Base-by-base conservation (phyloP, 208 protist genomes). In the Trypanosoma mega region DNA sequence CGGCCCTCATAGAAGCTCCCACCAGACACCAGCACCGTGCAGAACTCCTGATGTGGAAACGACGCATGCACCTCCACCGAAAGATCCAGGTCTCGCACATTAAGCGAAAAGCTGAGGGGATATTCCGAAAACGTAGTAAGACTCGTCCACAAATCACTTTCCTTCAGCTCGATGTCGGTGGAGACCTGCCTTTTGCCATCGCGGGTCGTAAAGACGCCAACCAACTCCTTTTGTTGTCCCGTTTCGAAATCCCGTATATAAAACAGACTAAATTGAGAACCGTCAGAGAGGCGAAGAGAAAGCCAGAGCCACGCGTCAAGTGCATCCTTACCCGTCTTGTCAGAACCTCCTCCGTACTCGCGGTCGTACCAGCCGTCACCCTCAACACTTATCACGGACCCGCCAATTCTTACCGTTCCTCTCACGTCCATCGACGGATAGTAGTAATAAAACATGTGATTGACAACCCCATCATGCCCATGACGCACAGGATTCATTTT, bases 361-460 rank as follows among this genome's bases (percentile, higher is more conserved):
- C 80, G 60, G 36, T 82, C 76, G 49, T 82, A 83, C 73, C 80
- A 83, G 1, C 80, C 76, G 16, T 55, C 43, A 0, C 76, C 76
- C 3, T 45, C 53, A 26, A 87, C 80, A 16, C 74, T 41, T 27
- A 51, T 36, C 26, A 29, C 20, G 27, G 30, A 33, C 18, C 62
- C 76, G 14, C 66, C 39, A 48, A 83, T 45, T n/a, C 26, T 55
- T 11, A 83, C 44, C 18, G 44, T 54, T 24, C 80, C 80, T 18
- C 31, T 55, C 18, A 83, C 80, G 3, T 29, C 29, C 68, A 73
- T 77, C 27, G 53, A 53, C 21, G 76, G 76, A 52, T 74, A 82
- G 37, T 72, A 87, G 54, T 84, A 87, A 63, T 74, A 78, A 51
- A 72, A 80, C 78, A 82, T 82, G 29, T 72, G 33, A 54, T 80